Base-by-base conservation (phyloP, 768 basidiomycete genomes). In the Tulasnella sp. region DNA sequence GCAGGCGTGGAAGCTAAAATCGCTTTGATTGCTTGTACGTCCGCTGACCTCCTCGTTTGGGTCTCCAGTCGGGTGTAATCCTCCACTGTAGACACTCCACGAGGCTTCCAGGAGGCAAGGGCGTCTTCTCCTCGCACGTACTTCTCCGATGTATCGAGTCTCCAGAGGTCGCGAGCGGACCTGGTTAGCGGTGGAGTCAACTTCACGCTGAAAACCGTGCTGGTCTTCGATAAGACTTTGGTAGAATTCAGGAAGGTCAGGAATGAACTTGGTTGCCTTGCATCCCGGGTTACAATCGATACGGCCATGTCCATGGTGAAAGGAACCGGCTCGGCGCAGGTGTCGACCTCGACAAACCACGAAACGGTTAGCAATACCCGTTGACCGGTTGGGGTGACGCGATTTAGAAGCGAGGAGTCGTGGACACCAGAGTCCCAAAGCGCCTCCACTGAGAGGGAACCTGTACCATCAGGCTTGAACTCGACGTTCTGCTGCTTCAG, bases 381-480 rank as follows among this genome's bases (percentile, higher is more conserved):
- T 79, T 96, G 93, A 67, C 90, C 89, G 4, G 89, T 81, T 2
- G 89, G 86, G 1, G 96, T 97, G 49, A 95, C 91, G 36, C 91
- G 89, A 82, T 99, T 97, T 78, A 99, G 86, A 64, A 96, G 84
- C 19, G 89, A 82, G 15, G 94, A 95, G 79, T 94, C 90, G 82
- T 98, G 97, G 15, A 93, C 84, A 76, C 95, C 94, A 0, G 94
- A 94, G 83, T 99, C 97, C 96, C 97, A 99, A 7, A 93, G 85
- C 1, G 91, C 91, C 74, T 90, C 88, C 11, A 89, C 90, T 29
- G 86, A 84, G 67, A 98, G 82, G 8, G 83, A 82, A 14, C 93
- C 91, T 9, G 92, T 93, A 3, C 97, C 96, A 83, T 98, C 96
- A 1, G 91, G 86, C 79, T 86, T 90, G 85, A 93, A 95, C 79